These are phyloP conservation scores for Amanita thiersii DNA, from an alignment of 768 basidiomycete genomes.

Conservation along the genomic window DNA sequence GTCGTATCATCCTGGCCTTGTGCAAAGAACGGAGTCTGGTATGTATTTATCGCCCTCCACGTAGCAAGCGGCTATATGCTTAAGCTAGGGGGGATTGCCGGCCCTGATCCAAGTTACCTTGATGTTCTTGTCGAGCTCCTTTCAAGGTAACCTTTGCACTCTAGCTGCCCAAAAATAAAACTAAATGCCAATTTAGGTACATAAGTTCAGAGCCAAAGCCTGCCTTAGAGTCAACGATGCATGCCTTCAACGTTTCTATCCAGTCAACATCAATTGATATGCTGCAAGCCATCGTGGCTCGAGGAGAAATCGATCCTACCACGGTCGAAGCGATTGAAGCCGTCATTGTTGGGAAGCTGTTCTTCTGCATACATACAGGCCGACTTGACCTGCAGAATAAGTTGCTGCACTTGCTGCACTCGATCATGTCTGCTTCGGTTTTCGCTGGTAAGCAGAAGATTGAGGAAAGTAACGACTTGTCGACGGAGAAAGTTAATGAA, in stretches of 20 bases:
- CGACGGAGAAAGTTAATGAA: constrained; percentile 24
- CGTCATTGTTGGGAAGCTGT: constrained; percentile 68
- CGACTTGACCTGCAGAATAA: constrained; percentile 89
- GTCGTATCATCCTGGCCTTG: constrained; percentile 54
- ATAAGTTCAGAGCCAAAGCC: constrained; percentile 71
- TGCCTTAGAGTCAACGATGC: constrained; percentile 40
- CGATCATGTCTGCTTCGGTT: constrained; percentile 43
- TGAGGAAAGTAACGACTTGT: constrained; percentile 21
- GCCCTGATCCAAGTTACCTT: constrained; percentile 60
- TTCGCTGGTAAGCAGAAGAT: constrained; percentile 17
- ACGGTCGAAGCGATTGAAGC: constrained; percentile 61
- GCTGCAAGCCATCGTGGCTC: constrained; percentile 71
- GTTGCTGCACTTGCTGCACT: constrained; percentile 84
- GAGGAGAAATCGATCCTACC: constrained; percentile 67
- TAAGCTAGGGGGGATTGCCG: constrained; percentile 26
- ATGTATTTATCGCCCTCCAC: constrained; percentile 12
- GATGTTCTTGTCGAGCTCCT: constrained; percentile 71
- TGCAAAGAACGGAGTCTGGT: constrained; percentile 57
- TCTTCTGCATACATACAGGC: constrained; percentile 56
- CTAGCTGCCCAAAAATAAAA: background rate
- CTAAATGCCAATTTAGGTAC: constrained; percentile 36
- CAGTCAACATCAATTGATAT: constrained; percentile 77
- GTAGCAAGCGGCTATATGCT: constrained; percentile 9
- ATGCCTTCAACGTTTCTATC: constrained; percentile 49
- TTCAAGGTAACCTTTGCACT: constrained; percentile 40